These are phyloP conservation scores for Secale cereale DNA, from an alignment of 176 grass and related monocot species.

Conservation along the genomic window DNA sequence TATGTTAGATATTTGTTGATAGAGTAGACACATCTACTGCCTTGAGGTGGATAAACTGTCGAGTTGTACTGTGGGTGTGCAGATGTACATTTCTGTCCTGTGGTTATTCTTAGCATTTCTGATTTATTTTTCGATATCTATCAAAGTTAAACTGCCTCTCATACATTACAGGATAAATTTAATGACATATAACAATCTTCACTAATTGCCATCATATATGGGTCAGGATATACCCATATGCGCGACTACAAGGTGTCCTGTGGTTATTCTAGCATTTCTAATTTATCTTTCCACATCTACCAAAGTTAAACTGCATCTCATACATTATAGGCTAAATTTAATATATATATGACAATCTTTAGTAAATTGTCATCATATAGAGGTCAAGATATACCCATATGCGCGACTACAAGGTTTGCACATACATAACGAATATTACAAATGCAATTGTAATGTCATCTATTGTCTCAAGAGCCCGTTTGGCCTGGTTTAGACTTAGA, in stretches of 20 bases:
- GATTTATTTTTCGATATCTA: background rate
- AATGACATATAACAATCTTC: background rate
- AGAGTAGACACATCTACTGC: conserved; percentile 20
- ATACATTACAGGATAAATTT: background rate
- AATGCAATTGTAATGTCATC: background rate
- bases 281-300: background rate
- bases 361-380: background rate
- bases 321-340: background rate
- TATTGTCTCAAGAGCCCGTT: background rate
- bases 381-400: background rate
- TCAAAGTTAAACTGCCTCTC: background rate
- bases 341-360: background rate
- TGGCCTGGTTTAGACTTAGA: background rate
- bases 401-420: background rate
- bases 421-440: background rate
- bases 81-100: background rate
- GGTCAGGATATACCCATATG: background rate
- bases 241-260: background rate
- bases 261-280: background rate
- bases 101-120: background rate
- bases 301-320: background rate
- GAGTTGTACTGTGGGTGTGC: background rate
- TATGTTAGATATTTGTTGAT: conserved; percentile 16
- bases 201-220: background rate
- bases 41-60: background rate